phyloP scores from a whole-genome alignment of 2,329 filamentous ascomycete species.

The Talaromyces sp. region DNA sequence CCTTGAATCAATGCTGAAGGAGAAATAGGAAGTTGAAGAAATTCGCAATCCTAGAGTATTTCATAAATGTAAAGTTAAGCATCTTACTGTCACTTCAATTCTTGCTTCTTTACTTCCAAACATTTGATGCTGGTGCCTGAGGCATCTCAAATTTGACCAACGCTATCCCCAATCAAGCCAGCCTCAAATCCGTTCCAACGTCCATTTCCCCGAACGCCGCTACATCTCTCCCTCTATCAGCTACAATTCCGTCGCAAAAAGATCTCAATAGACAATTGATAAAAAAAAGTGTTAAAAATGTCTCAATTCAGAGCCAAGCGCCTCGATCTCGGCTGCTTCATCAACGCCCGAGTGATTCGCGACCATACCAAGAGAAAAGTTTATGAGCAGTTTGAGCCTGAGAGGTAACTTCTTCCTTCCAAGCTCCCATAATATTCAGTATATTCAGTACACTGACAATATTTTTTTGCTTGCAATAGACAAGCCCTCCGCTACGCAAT shows the following conservation, averaged over 20 bases:
- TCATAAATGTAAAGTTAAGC: too few species aligned
- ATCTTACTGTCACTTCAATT: not conserved
- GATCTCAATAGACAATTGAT: not conserved
- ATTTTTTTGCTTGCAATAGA: not conserved
- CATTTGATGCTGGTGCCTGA: not conserved
- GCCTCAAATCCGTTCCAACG: constrained; percentile 16
- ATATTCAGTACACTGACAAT: not conserved
- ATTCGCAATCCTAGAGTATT: too few species aligned
- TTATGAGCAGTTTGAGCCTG: constrained; percentile 77
- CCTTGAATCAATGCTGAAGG: too few species aligned
- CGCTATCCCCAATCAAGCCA: constrained; percentile 1
- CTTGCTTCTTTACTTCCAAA: too few species aligned
- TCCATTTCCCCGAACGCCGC: constrained; percentile 10
- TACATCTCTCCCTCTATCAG: constrained; percentile 4
- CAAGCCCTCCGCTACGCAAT: constrained; percentile 82
- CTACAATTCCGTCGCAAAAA: not conserved
- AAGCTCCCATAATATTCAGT: too few species aligned
- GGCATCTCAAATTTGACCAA: not conserved
- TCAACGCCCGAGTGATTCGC: constrained; percentile 81
- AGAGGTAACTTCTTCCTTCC: constrained; percentile 57
- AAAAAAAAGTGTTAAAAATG: constrained; percentile 50
- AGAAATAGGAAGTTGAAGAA: too few species aligned
- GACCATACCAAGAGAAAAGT: constrained; percentile 97
- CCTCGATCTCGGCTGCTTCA: constrained; percentile 79
- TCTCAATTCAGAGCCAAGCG: constrained; percentile 85